Evolutionary conservation across 208 protist genomes (phyloP), one percentile per base, ranked within the genome.

Genomic region (Crithidia thermophila): DNA sequence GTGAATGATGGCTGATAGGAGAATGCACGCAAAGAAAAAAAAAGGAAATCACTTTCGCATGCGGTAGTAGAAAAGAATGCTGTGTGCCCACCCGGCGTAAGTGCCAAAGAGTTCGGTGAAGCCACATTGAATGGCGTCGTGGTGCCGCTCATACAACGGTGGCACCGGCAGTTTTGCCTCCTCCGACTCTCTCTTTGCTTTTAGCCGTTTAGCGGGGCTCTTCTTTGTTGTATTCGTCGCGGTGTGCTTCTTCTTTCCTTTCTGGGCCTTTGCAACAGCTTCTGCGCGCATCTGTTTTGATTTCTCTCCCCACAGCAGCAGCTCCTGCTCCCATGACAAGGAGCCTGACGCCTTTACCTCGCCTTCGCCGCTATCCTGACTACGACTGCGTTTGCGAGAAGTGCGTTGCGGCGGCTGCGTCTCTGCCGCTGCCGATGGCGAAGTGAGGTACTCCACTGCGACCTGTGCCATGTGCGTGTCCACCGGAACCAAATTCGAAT

Each of bases 391-490:
- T 23, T 60, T 70, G 16, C 51, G 46, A 20, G 60, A 20, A 10
- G 11, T 33, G 1, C 7, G 39, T 18, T 27, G 18, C 43, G 45
- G 5, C 37, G 36, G 6, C 39, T 18, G 28, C 36, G 25, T n/a
- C 36, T 30, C 51, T 40, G 27, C 23, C 25, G 21, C 13, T 16
- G 18, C 23, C 11, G 47, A 16, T 30, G 60, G 13, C 10, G 39
- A 10, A 0, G 53, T 18, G 4, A 93, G 62, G 53, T 89, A 94
- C 64, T 68, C 56, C 47, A 67, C 61, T 0, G 91, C 88, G 6
- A 93, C 62, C 60, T 96, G 91, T 14, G 81, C 74, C 76, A 94
- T 92, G 75, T 96, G 91, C n/a, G 91, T 96, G 68, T 96, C 91
- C 23, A 94, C 85, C n/a, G 91, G 91, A 10, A 94, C 88, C 36